phyloP scores from a whole-genome alignment of 805 yeast species.

The Candida alai region DNA sequence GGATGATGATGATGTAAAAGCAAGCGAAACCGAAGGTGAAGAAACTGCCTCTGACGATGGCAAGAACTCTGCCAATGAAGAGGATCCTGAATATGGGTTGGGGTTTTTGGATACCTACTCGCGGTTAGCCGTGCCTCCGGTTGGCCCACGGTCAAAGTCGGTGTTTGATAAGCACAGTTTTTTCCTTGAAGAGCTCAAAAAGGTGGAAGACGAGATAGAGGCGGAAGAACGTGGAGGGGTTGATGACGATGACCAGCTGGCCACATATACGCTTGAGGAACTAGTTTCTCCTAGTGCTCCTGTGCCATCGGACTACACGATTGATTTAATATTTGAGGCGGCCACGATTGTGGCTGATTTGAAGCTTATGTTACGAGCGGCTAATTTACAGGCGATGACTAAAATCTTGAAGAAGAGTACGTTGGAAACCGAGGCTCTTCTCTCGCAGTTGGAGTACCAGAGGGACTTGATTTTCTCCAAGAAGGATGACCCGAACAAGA shows the following conservation, averaged over 20 bases:
- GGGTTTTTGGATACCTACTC: slow-evolving; percentile 28
- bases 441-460: slow-evolving; percentile 18
- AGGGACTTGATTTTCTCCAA: slow-evolving; percentile 1
- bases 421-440: slow-evolving; percentile 21
- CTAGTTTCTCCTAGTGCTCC: slow-evolving; percentile 53
- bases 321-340: slow-evolving; percentile 59
- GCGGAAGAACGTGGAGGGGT: slow-evolving; percentile 13
- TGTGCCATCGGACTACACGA: slow-evolving; percentile 50
- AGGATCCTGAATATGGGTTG: slow-evolving; percentile 23
- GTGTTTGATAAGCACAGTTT: slow-evolving; percentile 28
- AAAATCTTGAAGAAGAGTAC: slow-evolving; percentile 30
- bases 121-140: slow-evolving; percentile 7
- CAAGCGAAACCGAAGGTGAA: background rate
- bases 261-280: slow-evolving; percentile 48
- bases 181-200: slow-evolving; percentile 9
- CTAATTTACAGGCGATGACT: slow-evolving; percentile 52
- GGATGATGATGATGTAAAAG: slow-evolving; percentile 1
- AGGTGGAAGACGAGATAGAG: slow-evolving; percentile 11
- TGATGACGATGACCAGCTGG: slow-evolving; percentile 16
- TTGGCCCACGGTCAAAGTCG: slow-evolving; percentile 34
- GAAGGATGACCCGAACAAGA: background rate
- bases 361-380: slow-evolving; percentile 55
- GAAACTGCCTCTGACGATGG: slow-evolving; percentile 17
- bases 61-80: slow-evolving; percentile 24
- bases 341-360: slow-evolving; percentile 61